Evolutionary conservation across 352 stramenopile species (phyloP).

Genomic region (Phytophthora hybrid): DNA sequence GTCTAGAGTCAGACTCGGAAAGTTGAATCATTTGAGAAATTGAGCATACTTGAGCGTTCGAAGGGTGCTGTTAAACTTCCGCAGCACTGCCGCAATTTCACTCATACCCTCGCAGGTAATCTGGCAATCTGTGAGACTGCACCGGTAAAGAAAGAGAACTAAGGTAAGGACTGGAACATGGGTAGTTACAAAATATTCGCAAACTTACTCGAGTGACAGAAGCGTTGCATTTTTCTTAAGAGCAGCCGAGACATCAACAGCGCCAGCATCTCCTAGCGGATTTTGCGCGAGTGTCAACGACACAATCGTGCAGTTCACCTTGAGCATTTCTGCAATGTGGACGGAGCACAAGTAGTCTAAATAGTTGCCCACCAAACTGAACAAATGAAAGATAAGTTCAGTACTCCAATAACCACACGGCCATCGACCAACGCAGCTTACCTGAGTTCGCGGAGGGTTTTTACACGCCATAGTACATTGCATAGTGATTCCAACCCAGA

Average conservation of each 20-base stretch:
- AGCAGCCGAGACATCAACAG: conserved; percentile 47
- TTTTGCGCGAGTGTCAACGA: conserved; percentile 58
- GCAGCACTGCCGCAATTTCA: conserved; percentile 39
- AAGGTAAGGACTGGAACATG: too few species aligned
- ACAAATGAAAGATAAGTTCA: neutral
- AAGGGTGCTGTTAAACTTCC: conserved; percentile 65
- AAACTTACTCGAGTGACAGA: conserved; percentile 51
- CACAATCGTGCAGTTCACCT: conserved; percentile 57
- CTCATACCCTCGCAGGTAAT: conserved; percentile 56
- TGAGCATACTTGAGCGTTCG: conserved; percentile 44
- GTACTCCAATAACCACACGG: neutral
- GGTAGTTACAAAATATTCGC: neutral
- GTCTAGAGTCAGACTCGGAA: neutral
- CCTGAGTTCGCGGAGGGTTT: conserved; percentile 51
- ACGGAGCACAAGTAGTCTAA: conserved; percentile 64
- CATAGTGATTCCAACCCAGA: conserved; percentile 67
- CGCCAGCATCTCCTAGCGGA: conserved; percentile 54
- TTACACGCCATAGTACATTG: conserved; percentile 55
- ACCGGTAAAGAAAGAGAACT: neutral
- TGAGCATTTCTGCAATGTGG: conserved; percentile 60
- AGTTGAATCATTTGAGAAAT: neutral
- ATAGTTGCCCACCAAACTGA: conserved; percentile 59
- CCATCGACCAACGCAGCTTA: conserved; percentile 4
- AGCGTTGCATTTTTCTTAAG: conserved; percentile 68
- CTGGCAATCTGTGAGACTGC: conserved; percentile 50